A percentile compares a stretch with the other conserved stretches of the same genome.
Evolutionary conservation across 495 filamentous ascomycete genomes (phyloP).

Genomic region (Talaromyces proteolyticus): DNA sequence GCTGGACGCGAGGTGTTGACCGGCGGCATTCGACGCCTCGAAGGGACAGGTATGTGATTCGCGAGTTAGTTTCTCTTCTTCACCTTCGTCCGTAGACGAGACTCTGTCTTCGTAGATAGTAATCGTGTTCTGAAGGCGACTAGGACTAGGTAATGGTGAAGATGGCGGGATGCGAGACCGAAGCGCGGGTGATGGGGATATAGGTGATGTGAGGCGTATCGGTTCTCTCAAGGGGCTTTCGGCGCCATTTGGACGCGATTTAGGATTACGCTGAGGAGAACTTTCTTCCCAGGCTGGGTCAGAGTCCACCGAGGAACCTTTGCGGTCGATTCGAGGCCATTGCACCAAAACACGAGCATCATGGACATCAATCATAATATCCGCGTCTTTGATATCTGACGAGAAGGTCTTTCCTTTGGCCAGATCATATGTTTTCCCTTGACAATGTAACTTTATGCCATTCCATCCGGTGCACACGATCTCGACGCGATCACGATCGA

Average conservation of each 20-base stretch:
- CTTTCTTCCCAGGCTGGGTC: slow-evolving; percentile 65
- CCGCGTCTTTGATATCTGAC: slow-evolving; percentile 80
- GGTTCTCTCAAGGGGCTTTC: slow-evolving; percentile 64
- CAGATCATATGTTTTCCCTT: slow-evolving; percentile 80
- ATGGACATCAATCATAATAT: slow-evolving; percentile 95
- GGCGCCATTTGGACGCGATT: slow-evolving; percentile 24
- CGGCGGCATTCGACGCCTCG: no score
- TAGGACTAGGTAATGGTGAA: slow-evolving; percentile 33
- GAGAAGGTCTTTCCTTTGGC: slow-evolving; percentile 84
- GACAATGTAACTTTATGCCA: slow-evolving; percentile 87
- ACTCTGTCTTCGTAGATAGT: slow-evolving; percentile 57
- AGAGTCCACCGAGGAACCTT: slow-evolving; percentile 55
- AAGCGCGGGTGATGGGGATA: slow-evolving; percentile 65
- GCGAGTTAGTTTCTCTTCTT: slow-evolving; percentile 17
- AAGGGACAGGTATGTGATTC: slow-evolving; percentile 15
- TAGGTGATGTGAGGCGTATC: slow-evolving; percentile 58
- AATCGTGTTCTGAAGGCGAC: slow-evolving; percentile 40
- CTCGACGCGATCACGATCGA: slow-evolving; percentile 66
- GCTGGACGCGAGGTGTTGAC: slow-evolving; percentile 53
- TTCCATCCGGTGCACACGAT: slow-evolving; percentile 95
- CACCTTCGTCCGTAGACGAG: slow-evolving; percentile 26
- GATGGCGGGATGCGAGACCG: slow-evolving; percentile 37
- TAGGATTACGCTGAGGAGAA: slow-evolving; percentile 29
- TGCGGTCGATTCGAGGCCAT: slow-evolving; percentile 69
- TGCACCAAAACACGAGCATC: slow-evolving; percentile 82